Percentiles rank a stretch among this genome's conserved stretches.
Evolutionary conservation across 1,284 basidiomycete genomes (phyloP).

Genomic region (Mycosarcoma maydis): DNA sequence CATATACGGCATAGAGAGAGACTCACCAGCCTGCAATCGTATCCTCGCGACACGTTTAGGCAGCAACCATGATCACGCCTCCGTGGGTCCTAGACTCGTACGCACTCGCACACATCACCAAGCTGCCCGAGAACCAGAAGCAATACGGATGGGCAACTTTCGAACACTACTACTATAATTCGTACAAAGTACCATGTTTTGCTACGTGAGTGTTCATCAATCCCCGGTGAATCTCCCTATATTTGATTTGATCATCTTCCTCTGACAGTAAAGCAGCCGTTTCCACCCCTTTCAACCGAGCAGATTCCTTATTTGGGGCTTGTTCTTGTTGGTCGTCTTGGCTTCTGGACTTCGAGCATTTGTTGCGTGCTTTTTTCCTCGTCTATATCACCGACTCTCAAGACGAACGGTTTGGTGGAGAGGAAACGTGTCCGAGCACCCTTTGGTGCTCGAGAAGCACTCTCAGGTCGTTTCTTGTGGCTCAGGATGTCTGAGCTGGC

Average conservation of each 20-base stretch:
- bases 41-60: too few relatives aligned
- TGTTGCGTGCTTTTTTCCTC: slow-evolving; percentile 8
- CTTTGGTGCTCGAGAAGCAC: slow-evolving; percentile 12
- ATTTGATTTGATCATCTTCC: too few relatives aligned
- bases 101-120: slow-evolving; percentile 10
- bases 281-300: too few relatives aligned
- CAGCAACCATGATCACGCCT: slow-evolving; percentile 9
- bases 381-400: neutral
- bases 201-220: slow-evolving; percentile 17
- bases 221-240: too few relatives aligned
- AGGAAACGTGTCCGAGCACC: slow-evolving; percentile 23
- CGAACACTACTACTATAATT: slow-evolving; percentile 26
- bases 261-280: too few relatives aligned
- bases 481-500: slow-evolving; percentile 14
- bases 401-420: slow-evolving; percentile 11
- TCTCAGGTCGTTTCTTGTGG: slow-evolving; percentile 13
- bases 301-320: slow-evolving; percentile 25
- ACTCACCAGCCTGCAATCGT: too few relatives aligned
- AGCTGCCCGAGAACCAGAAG: slow-evolving; percentile 11
- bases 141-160: slow-evolving; percentile 19
- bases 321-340: slow-evolving; percentile 9
- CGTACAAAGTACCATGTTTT: slow-evolving; percentile 26
- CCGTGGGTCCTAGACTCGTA: slow-evolving; percentile 18
- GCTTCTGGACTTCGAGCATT: slow-evolving; percentile 2
- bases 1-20: too few relatives aligned